phyloP scores from a whole-genome alignment of 257 asterid genomes.

The Plantago ovata region DNA sequence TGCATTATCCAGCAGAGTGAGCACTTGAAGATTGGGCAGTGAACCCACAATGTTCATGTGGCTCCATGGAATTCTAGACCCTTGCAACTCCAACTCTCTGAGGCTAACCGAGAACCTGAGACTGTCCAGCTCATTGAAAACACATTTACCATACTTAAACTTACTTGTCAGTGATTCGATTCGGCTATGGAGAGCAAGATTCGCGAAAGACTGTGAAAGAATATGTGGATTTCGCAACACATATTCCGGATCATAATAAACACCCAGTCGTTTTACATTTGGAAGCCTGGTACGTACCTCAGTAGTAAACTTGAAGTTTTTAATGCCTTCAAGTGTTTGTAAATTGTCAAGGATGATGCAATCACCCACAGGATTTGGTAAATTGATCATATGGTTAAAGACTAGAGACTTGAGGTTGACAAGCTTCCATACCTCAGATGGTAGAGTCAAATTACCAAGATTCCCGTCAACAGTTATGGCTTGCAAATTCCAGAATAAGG shows the following conservation, averaged over 20 bases:
- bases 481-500: background rate
- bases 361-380: background rate
- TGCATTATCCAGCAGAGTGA: background rate
- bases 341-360: background rate
- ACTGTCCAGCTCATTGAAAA: background rate
- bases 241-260: background rate
- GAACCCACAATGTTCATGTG: background rate
- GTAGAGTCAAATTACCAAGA: background rate
- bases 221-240: background rate
- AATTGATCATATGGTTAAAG: background rate
- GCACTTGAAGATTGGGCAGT: background rate
- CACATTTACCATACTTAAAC: background rate
- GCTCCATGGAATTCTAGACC: background rate
- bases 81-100: background rate
- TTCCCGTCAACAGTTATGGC: background rate
- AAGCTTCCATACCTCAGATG: background rate
- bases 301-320: background rate
- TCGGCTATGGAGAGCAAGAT: background rate
- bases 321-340: background rate
- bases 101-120: background rate
- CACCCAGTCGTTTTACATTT: background rate
- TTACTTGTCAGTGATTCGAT: background rate
- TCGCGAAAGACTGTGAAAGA: background rate
- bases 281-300: background rate
- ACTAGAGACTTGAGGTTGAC: background rate